Evolutionary conservation across 139 green algal genomes (phyloP), one percentile per base, ranked within the genome.

Genomic region (Pycnococcus provasolii): DNA sequence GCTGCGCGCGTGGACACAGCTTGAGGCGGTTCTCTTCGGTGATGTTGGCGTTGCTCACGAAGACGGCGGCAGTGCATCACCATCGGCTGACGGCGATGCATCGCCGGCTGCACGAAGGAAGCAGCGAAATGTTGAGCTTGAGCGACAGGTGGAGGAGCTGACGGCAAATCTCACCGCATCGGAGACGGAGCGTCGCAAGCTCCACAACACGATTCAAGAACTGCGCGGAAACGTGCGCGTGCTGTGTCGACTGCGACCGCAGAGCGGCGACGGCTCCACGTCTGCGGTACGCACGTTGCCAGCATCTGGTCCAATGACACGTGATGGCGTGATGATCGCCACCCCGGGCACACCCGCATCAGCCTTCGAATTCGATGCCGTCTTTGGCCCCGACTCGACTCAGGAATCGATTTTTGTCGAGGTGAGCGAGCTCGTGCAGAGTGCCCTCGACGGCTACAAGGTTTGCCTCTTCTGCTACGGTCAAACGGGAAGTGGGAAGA

Each of bases 381-480:
- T 26, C 26, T 71, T 96, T 76, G 81, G 79, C 5, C 55, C 79
- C 54, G 59, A 67, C 13, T 72, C 64, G 72, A 84, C 50, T 11
- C 90, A 96, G 78, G 79, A 77, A 40, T 66, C 82, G 9, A 82
- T 95, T 51, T 95, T 92, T 76, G 83, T 88, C 66, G 88, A 95
- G 77, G 87, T 95, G 65, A 82, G 75, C 42, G 82, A 91, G 74
- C 81, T 95, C 45, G 81, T 95, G 46, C 85, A 89, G 71, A 86
- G 74, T 52, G 86, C 85, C 1, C 72, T 95, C 50, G 88, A 73
- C 47, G 57, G 67, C 2, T 78, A 74, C 66, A 86, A 95, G 74
- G 90, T 96, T 9, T 96, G 90, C 83, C 77, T 96, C 39, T 96
- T 96, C 80, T 87, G 75, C 59, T 96, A 96, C 76, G 90, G 90